Evolutionary conservation across 495 filamentous ascomycete species (phyloP).

Genomic region (Sphaerosporella brunnea): DNA sequence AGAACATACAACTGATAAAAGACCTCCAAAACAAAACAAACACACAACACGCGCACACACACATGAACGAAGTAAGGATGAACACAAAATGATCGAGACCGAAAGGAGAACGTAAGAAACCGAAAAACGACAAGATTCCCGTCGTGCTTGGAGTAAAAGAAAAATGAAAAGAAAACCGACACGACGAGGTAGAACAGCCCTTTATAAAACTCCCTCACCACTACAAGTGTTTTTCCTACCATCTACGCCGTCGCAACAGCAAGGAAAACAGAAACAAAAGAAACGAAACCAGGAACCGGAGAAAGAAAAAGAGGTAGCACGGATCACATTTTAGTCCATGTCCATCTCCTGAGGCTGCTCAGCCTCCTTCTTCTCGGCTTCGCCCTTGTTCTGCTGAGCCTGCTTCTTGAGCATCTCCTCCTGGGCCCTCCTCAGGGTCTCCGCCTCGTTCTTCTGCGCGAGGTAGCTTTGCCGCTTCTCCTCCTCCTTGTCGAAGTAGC

Average conservation of each 20-base stretch:
- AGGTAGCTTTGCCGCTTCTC: slow-evolving; percentile 64
- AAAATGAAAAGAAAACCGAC: no score
- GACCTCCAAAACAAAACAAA: no score
- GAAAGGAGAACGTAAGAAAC: no score
- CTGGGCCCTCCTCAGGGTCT: slow-evolving; percentile 53
- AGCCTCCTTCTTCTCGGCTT: not conserved
- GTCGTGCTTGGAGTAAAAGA: no score
- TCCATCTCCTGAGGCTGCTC: not conserved
- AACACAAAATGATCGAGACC: no score
- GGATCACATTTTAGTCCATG: not conserved
- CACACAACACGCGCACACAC: no score
- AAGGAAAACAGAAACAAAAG: not conserved
- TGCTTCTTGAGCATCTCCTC: slow-evolving; percentile 23
- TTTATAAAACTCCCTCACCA: slow-evolving; percentile 2
- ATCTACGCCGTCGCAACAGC: slow-evolving; percentile 2
- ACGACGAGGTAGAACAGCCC: slow-evolving; percentile 1
- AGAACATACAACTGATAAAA: no score
- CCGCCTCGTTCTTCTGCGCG: slow-evolving; percentile 63
- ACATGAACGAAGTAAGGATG: no score
- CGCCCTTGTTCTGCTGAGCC: slow-evolving; percentile 6
- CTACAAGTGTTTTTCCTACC: slow-evolving; percentile 5
- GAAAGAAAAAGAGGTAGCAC: no score
- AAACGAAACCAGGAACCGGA: not conserved
- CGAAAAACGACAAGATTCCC: no score
- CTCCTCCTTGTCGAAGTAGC: slow-evolving; percentile 86